Evolutionary conservation across 2,329 filamentous ascomycete genomes (phyloP).

Genomic region (Daldinia eschscholtzii): DNA sequence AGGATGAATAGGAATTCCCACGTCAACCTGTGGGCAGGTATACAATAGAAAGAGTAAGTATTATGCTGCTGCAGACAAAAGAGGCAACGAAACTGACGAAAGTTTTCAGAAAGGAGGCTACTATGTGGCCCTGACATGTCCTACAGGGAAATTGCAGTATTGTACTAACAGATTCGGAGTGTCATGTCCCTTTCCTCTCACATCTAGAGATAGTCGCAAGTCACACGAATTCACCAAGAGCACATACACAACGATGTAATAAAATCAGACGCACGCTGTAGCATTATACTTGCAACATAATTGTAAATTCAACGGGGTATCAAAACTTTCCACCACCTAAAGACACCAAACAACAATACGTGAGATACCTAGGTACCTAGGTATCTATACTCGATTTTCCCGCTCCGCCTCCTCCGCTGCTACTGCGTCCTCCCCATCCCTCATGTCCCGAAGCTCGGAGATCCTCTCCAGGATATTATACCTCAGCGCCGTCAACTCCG

Average conservation of each 20-base stretch:
- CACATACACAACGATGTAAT: neutral
- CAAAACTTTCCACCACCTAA: neutral
- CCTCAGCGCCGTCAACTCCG: neutral
- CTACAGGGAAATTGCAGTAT: too few relatives aligned
- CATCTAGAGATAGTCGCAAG: too few relatives aligned
- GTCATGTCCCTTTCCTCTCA: neutral
- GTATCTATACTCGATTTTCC: neutral
- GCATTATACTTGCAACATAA: neutral
- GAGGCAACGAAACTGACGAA: too few relatives aligned
- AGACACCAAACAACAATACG: neutral
- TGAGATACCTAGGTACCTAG: too few relatives aligned
- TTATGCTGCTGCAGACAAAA: too few relatives aligned
- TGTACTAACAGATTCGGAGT: neutral
- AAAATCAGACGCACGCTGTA: neutral
- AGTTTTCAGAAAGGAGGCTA: too few relatives aligned
- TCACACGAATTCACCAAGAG: neutral
- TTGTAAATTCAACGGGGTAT: neutral
- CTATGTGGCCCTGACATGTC: too few relatives aligned
- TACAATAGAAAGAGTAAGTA: too few relatives aligned
- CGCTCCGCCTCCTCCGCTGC: neutral
- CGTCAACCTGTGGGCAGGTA: too few relatives aligned
- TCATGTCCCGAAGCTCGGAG: neutral
- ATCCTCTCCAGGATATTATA: constrained; percentile 3
- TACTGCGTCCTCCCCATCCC: neutral
- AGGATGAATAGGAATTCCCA: too few relatives aligned